Evolutionary conservation across 306 rosid species (phyloP).

Genomic region (Fagus sylvatica): DNA sequence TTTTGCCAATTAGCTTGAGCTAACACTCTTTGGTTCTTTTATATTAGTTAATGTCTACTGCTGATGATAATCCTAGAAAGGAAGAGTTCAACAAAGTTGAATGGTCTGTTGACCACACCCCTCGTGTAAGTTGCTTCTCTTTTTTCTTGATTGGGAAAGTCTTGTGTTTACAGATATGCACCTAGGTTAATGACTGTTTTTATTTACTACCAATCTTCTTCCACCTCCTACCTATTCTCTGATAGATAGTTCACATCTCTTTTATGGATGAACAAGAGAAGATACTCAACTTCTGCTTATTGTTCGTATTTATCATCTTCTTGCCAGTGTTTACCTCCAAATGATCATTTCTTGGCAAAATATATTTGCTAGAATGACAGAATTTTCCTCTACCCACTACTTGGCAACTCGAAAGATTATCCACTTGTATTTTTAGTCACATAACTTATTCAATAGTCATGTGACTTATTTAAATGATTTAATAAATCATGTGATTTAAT

Average conservation of each 20-base stretch:
- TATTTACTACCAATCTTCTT: background rate
- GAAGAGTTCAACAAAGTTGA: conserved; percentile 85
- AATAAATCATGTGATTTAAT: no score
- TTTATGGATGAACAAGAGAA: background rate
- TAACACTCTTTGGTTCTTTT: conserved; percentile 26
- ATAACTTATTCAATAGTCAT: no score
- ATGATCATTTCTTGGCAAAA: background rate
- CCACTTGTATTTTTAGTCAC: no score
- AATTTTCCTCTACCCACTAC: no score
- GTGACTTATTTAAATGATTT: no score
- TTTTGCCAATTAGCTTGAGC: conserved; percentile 22
- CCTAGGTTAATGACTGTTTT: background rate
- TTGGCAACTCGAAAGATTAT: no score
- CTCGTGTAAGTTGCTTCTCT: conserved; percentile 58
- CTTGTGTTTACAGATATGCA: background rate
- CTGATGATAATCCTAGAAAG: conserved; percentile 46
- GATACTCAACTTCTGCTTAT: background rate
- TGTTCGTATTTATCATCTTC: background rate
- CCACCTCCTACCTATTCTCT: background rate
- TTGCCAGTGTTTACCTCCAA: background rate
- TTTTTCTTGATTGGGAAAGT: conserved; percentile 12
- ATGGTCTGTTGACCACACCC: conserved; percentile 72
- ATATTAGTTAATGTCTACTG: conserved; percentile 52
- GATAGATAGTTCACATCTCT: background rate
- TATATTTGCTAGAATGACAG: background rate